Conservation (phyloP, 23 red algal species). For the Agarophyton chilense region DNA sequence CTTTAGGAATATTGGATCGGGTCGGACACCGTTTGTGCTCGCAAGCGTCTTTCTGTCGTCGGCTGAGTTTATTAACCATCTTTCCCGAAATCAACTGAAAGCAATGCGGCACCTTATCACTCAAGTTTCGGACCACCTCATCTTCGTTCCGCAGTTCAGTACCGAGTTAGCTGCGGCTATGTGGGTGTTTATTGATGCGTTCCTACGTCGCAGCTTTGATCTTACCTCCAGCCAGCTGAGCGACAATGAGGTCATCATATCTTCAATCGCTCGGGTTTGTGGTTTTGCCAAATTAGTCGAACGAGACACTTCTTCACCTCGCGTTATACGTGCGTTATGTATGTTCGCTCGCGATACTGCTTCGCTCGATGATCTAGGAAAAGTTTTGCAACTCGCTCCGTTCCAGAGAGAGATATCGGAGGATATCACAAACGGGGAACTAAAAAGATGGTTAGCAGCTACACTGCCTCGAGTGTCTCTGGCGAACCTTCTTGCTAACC, state of each 20-base stretch:
- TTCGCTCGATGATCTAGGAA: neutral
- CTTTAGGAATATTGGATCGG: constrained; percentile 13
- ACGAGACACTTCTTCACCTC: constrained; percentile 15
- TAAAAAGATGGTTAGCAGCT: constrained; percentile 2
- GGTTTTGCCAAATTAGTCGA: constrained; percentile 37
- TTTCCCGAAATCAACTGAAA: neutral
- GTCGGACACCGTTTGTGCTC: neutral
- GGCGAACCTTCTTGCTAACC: constrained; percentile 13
- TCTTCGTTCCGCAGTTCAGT: constrained; percentile 23
- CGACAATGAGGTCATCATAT: neutral
- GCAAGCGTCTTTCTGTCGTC: constrained; percentile 3
- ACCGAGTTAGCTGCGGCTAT: constrained; percentile 6
- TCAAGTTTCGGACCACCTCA: neutral
- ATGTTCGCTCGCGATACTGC: constrained; percentile 51
- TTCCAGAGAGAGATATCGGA: constrained; percentile 7
- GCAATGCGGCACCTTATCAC: constrained; percentile 13
- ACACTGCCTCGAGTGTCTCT: constrained; percentile 6
- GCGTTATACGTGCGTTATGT: constrained; percentile 46
- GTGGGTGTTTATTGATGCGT: constrained; percentile 12
- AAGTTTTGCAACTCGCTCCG: constrained; percentile 4
- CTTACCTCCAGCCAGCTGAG: neutral
- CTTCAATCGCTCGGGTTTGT: constrained; percentile 34
- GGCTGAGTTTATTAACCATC: neutral
- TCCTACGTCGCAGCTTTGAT: neutral
- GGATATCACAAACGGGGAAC: constrained; percentile 1